These are phyloP conservation scores for Epichloe bromicola DNA, from an alignment of 2,329 filamentous ascomycete genomes.

Conservation along the genomic window DNA sequence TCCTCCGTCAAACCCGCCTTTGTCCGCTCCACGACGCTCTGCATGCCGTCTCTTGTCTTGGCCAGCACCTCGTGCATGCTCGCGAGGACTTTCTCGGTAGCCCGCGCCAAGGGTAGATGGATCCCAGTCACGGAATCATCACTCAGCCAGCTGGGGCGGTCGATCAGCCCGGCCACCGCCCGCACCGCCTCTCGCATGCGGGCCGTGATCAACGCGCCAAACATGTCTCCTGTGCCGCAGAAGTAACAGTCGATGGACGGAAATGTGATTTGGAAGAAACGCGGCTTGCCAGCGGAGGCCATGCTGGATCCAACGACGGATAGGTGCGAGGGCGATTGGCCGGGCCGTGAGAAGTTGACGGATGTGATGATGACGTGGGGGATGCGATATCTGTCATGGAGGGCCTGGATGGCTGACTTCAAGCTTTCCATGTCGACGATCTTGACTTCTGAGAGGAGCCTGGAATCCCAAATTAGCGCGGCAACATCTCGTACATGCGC, in stretches of 20 bases:
- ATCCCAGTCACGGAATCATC: slow-evolving; percentile 54
- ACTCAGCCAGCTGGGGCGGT: slow-evolving; percentile 58
- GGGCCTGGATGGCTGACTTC: slow-evolving; percentile 56
- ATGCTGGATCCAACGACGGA: slow-evolving; percentile 69
- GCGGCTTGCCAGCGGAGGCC: slow-evolving; percentile 47
- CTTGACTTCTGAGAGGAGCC: slow-evolving; percentile 70
- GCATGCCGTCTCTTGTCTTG: slow-evolving; percentile 54
- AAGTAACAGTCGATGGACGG: slow-evolving; percentile 88
- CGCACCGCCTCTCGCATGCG: slow-evolving; percentile 73
- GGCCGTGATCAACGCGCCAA: slow-evolving; percentile 79
- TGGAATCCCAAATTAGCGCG: slow-evolving; percentile 21
- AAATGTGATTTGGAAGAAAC: slow-evolving; percentile 81
- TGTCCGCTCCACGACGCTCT: slow-evolving; percentile 32
- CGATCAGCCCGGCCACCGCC: slow-evolving; percentile 30
- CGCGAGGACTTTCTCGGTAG: slow-evolving; percentile 74
- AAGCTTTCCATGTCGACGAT: slow-evolving; percentile 66
- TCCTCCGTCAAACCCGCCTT: slow-evolving; percentile 29
- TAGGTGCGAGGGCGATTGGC: slow-evolving; percentile 38
- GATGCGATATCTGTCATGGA: slow-evolving; percentile 64
- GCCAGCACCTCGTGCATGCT: slow-evolving; percentile 82
- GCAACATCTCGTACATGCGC: background rate
- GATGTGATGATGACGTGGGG: slow-evolving; percentile 88
- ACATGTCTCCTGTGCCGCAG: slow-evolving; percentile 96
- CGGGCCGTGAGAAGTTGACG: slow-evolving; percentile 51
- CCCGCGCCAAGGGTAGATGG: slow-evolving; percentile 70